A percentile compares a stretch with the other conserved stretches of the same genome.
Conservation (phyloP, 805 yeast species). For the Candida stauntonica region DNA sequence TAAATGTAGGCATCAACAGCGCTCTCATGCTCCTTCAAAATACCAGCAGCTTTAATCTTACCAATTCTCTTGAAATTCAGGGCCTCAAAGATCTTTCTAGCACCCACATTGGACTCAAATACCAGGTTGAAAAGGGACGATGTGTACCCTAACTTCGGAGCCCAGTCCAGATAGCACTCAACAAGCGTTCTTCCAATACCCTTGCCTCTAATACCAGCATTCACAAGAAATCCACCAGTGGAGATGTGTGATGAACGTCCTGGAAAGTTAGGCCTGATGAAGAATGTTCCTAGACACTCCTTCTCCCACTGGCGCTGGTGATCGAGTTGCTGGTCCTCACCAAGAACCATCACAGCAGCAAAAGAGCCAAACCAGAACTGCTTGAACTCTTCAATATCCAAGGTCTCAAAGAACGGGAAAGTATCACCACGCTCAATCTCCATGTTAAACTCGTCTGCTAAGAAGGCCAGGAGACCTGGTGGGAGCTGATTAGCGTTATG, state of each 20-base stretch:
- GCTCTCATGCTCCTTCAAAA: conserved; percentile 74
- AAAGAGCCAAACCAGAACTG: conserved; percentile 85
- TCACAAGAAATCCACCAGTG: conserved; percentile 82
- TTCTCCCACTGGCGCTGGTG: conserved; percentile 78
- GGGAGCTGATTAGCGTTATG: conserved; percentile 66
- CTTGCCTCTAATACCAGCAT: conserved; percentile 87
- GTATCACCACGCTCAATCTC: conserved; percentile 89
- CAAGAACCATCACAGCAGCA: conserved; percentile 75
- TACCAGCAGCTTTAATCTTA: conserved; percentile 80
- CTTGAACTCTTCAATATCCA: conserved; percentile 72
- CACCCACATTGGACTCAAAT: conserved; percentile 83
- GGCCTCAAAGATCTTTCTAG: conserved; percentile 72
- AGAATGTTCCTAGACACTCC: conserved; percentile 85
- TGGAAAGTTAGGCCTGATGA: conserved; percentile 82
- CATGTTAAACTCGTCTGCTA: conserved; percentile 90
- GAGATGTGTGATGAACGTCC: conserved; percentile 94
- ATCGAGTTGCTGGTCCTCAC: conserved; percentile 57
- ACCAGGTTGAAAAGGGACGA: conserved; percentile 80
- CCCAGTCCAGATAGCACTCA: conserved; percentile 87
- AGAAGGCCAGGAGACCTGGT: conserved; percentile 67
- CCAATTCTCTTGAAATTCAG: conserved; percentile 77
- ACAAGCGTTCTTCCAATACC: conserved; percentile 86
- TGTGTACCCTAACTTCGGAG: conserved; percentile 82
- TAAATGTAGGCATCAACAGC: conserved; percentile 87
- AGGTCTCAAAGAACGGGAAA: conserved; percentile 76